Conservation (phyloP, 2,329 filamentous ascomycete genomes). For the Epichloe bromicola region DNA sequence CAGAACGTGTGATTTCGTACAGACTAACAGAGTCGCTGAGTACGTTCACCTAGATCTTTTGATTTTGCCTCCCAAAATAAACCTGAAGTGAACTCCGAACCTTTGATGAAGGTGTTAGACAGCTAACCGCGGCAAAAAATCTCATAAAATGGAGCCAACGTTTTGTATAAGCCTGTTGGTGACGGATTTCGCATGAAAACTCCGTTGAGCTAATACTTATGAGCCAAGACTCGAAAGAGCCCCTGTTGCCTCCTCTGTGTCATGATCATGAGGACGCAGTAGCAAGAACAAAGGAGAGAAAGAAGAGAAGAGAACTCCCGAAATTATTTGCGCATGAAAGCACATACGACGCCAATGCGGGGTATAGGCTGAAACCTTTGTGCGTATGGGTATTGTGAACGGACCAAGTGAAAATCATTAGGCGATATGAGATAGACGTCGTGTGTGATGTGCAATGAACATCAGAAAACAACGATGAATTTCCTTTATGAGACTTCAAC, state of each 20-base stretch:
- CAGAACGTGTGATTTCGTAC: neutral
- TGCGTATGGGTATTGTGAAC: neutral
- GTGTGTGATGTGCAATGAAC: neutral
- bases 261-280: neutral
- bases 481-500: constrained; percentile 42
- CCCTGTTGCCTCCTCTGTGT: neutral
- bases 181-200: neutral
- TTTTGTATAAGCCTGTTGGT: neutral
- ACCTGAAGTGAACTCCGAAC: neutral
- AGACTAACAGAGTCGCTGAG: neutral
- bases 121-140: neutral
- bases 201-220: neutral
- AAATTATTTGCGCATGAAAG: neutral
- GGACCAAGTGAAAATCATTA: neutral
- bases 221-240: neutral
- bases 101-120: neutral
- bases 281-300: neutral
- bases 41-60: neutral
- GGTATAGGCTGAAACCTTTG: neutral
- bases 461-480: neutral
- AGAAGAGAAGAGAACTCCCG: neutral
- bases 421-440: neutral
- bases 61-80: neutral
- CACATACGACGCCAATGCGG: neutral
- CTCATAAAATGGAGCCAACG: neutral